Base-by-base conservation (phyloP, 345 rosid genomes). In the Camelina neglecta region DNA sequence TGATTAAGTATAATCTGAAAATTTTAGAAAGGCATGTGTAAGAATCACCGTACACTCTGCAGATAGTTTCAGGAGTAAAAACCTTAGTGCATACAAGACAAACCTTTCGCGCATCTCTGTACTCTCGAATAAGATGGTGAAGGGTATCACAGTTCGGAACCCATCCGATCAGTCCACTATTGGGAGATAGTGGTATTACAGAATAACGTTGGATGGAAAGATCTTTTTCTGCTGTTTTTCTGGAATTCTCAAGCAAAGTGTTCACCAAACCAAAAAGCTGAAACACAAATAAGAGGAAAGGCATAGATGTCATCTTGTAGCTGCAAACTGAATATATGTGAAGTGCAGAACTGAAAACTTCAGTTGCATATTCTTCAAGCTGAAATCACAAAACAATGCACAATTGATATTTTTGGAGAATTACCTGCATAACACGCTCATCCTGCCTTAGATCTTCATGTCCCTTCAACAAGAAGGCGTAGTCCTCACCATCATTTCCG, bases 381-480 rank as follows among this genome's bases (percentile, higher is more conserved):
- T 23, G 56, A 77, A 47, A 31, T 39, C 7, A 15, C 45, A 60
- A 16, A 71, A 64, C 11, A 49, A n/a, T 1, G 51, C 33, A 77
- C 59, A 73, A 65, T 49, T 65, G 38, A 35, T 29, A 6, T 47
- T 56, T 26, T n/a, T 49, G 9, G 9, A 62, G 74, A 79, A 36
- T 18, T 69, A 94, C 98, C 97, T 95, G 99, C 99, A 95, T 95
- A 79, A 95, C 99, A 75, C 98, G 99, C 71, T 95, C 99, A 85
- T 95, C 98, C 74, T 95, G 99, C 80, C 99, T 96, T 53, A 95
- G 76, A 83, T 95, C 99, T 84, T 95, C 99, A 76, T 95, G 99
- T 36, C 99, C 98, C 85, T 95, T 95, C 70, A 95, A 85, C 86
- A 95, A 80, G 80, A 92, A 95, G 67, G 96, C 89, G 76, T 95